phyloP scores from a whole-genome alignment of 345 rosid genomes.

The Balakata baccata region DNA sequence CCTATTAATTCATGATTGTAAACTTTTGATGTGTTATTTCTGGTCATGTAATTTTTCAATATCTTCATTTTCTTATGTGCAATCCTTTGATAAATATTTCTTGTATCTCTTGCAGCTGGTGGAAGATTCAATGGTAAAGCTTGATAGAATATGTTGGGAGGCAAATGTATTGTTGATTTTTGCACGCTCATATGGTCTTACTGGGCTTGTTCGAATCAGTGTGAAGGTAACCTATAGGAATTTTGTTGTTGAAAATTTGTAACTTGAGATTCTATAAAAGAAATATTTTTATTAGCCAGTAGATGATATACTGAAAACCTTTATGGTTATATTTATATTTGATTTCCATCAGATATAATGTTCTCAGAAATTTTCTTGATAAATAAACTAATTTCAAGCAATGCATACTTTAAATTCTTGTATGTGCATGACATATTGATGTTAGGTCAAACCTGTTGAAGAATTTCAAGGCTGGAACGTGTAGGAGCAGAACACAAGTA shows the following conservation, averaged over 20 bases:
- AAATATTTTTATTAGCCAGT: not conserved
- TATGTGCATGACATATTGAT: not conserved
- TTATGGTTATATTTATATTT: not conserved
- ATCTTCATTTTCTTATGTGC: conserved; percentile 1
- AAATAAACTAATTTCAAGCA: not conserved
- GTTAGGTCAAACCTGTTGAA: not conserved
- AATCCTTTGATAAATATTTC: conserved; percentile 16
- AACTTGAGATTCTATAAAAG: not conserved
- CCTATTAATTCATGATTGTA: not conserved
- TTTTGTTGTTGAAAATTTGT: conserved; percentile 3
- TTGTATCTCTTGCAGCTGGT: conserved; percentile 55
- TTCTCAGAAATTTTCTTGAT: not conserved
- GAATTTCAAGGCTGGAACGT: not conserved
- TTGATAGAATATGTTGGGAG: conserved; percentile 79
- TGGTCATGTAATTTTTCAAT: not conserved
- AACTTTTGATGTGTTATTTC: conserved; percentile 2
- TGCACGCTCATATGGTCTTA: conserved; percentile 94
- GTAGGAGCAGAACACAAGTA: not conserved
- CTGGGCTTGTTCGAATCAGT: conserved; percentile 83
- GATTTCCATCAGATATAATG: not conserved
- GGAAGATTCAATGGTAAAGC: conserved; percentile 80
- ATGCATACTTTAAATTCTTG: not conserved
- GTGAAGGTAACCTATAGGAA: conserved; percentile 55
- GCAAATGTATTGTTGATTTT: conserved; percentile 81
- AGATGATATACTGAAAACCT: not conserved